phyloP scores from a whole-genome alignment of 1,139 yeast species.

The Insectozyma bohioensis region DNA sequence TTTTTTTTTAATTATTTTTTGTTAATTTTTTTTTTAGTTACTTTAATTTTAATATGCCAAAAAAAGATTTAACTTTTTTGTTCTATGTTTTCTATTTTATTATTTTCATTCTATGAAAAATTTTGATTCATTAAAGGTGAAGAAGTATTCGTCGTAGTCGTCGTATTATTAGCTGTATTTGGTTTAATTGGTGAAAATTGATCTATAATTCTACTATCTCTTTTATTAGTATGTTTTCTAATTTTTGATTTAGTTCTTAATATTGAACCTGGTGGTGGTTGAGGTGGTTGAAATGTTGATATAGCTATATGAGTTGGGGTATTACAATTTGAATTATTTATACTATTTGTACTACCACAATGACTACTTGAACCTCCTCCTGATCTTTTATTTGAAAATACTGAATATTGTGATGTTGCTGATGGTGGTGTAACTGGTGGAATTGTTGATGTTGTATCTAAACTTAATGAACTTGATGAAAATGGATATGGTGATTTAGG shows the following conservation, averaged over 20 bases:
- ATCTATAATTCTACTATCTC: conserved; percentile 3
- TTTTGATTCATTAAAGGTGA: conserved; percentile 13
- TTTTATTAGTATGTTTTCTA: conserved; percentile 9
- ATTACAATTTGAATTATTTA: conserved; percentile 22
- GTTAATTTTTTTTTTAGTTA: too few species aligned
- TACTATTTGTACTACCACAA: conserved; percentile 3
- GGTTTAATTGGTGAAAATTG: conserved; percentile 14
- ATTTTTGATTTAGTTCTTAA: conserved; percentile 13
- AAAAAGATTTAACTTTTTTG: too few species aligned
- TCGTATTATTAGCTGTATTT: conserved; percentile 6
- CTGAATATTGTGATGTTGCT: conserved; percentile 41
- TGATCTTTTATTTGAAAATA: conserved; percentile 33
- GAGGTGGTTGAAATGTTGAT: conserved; percentile 12
- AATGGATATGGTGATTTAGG: conserved; percentile 29
- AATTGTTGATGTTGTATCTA: conserved; percentile 14
- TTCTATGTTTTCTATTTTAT: too few species aligned
- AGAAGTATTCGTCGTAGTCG: conserved; percentile 7
- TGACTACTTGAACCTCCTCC: conserved; percentile 9
- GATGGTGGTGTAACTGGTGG: conserved; percentile 44
- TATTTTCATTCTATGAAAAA: too few species aligned
- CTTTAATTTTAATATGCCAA: too few species aligned
- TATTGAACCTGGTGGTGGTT: conserved; percentile 12
- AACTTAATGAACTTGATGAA: conserved; percentile 28
- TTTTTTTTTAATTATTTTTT: too few species aligned
- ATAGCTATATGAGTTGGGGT: conserved; percentile 27